Percentiles rank a stretch among this genome's conserved stretches.
These are phyloP conservation scores for Nakazawaea wyomingensis DNA, from an alignment of 805 yeast species.

Conservation along the genomic window DNA sequence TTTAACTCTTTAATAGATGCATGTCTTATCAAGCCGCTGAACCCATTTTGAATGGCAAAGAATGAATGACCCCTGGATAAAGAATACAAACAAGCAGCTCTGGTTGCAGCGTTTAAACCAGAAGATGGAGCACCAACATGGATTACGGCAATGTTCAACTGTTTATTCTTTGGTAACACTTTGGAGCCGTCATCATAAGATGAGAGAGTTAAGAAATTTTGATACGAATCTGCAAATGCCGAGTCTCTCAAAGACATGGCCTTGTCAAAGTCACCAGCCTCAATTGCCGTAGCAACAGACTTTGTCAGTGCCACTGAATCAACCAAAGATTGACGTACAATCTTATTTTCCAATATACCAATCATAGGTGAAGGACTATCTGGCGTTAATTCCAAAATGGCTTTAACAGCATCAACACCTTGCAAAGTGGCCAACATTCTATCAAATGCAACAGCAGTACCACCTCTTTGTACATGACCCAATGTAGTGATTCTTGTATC, in stretches of 20 bases:
- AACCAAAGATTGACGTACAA: conserved; percentile 77
- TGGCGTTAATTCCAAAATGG: conserved; percentile 83
- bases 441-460: conserved; percentile 95
- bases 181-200: conserved; percentile 61
- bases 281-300: conserved; percentile 87
- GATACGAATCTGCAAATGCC: conserved; percentile 76
- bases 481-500: conserved; percentile 93
- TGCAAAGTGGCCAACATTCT: conserved; percentile 88
- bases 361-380: conserved; percentile 93
- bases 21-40: conserved; percentile 85
- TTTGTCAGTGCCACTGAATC: conserved; percentile 88
- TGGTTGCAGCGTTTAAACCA: conserved; percentile 87
- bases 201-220: conserved; percentile 67
- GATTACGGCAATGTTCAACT: conserved; percentile 75
- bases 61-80: conserved; percentile 86
- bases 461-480: conserved; percentile 99
- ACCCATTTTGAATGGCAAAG: conserved; percentile 90
- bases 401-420: conserved; percentile 96
- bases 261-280: conserved; percentile 67
- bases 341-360: conserved; percentile 81
- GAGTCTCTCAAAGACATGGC: conserved; percentile 87
- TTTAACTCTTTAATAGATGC: conserved; percentile 70
- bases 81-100: conserved; percentile 88
- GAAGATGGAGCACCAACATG: conserved; percentile 98
- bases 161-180: conserved; percentile 51